phyloP scores from a whole-genome alignment of 352 stramenopile genomes.

The Globisporangium parvum region DNA sequence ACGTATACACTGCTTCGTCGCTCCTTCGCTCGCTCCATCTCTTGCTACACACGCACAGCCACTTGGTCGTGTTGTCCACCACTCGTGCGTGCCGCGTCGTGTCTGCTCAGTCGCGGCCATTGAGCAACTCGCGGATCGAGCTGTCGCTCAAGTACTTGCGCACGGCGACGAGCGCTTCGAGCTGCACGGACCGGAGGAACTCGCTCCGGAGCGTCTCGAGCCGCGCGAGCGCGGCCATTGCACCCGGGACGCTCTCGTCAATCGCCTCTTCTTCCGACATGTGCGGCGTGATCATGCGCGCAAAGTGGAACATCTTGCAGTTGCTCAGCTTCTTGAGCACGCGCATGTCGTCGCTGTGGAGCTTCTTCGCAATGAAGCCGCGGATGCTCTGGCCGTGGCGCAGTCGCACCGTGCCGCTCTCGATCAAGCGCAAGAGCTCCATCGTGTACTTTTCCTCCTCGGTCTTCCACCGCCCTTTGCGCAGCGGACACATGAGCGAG shows the following conservation, averaged over 20 bases:
- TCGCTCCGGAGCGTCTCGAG: constrained; percentile 56
- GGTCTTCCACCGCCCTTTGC: constrained; percentile 67
- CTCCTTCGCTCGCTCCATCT: no score
- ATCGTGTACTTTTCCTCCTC: constrained; percentile 75
- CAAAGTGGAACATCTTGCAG: constrained; percentile 76
- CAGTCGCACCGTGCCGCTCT: constrained; percentile 53
- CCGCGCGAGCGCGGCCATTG: constrained; percentile 20
- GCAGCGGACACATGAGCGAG: constrained; percentile 63
- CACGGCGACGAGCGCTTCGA: constrained; percentile 68
- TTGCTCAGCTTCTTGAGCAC: constrained; percentile 84
- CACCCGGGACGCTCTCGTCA: constrained; percentile 31
- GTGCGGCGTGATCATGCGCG: constrained; percentile 47
- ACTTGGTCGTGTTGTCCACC: no score
- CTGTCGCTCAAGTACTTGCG: constrained; percentile 68
- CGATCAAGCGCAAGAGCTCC: constrained; percentile 56
- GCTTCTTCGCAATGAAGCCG: constrained; percentile 63
- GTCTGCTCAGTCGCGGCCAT: constrained; percentile 21
- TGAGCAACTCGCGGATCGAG: constrained; percentile 60
- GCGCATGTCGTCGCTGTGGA: constrained; percentile 80
- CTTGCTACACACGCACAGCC: no score
- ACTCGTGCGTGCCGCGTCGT: no score
- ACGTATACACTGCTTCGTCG: not conserved
- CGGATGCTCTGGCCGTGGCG: constrained; percentile 64
- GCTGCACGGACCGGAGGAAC: constrained; percentile 70
- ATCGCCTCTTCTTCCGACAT: constrained; percentile 51